Percentiles rank a stretch among this genome's conserved stretches.
Conservation (phyloP, 2,329 filamentous ascomycete species). For the Diaporthe amygdali region DNA sequence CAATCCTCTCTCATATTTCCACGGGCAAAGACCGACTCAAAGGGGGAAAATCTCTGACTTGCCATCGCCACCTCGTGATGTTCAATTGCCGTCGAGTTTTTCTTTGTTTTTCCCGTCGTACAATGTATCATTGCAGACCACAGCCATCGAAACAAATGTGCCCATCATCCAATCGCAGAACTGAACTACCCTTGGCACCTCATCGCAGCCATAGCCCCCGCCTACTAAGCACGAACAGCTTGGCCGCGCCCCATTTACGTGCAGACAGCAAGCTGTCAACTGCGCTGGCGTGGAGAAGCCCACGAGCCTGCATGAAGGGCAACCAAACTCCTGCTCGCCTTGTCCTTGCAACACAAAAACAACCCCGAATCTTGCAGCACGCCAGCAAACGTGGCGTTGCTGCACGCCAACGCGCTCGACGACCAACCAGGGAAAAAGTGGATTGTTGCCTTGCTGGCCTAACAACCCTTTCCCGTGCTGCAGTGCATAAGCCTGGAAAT, state of each 20-base stretch:
- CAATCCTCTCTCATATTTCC: neutral
- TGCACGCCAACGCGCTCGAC: neutral
- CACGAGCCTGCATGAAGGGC: neutral
- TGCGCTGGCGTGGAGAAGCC: neutral
- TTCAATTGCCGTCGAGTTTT: neutral
- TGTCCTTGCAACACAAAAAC: neutral
- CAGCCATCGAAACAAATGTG: neutral
- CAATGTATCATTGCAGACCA: conserved; percentile 14
- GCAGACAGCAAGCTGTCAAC: neutral
- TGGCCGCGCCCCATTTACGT: conserved; percentile 7
- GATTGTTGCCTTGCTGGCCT: conserved; percentile 1
- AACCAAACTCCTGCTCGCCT: neutral
- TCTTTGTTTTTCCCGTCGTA: neutral
- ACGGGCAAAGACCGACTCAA: neutral
- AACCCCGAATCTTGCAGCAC: conserved; percentile 2
- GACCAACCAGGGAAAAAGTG: neutral
- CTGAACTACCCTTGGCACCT: neutral
- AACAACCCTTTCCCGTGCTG: neutral
- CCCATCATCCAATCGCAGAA: neutral
- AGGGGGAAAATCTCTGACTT: neutral
- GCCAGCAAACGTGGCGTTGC: neutral
- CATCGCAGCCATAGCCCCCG: neutral
- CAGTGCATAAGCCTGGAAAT: neutral
- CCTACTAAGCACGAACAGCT: neutral
- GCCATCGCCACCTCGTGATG: conserved; percentile 15